Evolutionary conservation across 305 asterid genomes (phyloP).

Genomic region (Fraxinus ornus): DNA sequence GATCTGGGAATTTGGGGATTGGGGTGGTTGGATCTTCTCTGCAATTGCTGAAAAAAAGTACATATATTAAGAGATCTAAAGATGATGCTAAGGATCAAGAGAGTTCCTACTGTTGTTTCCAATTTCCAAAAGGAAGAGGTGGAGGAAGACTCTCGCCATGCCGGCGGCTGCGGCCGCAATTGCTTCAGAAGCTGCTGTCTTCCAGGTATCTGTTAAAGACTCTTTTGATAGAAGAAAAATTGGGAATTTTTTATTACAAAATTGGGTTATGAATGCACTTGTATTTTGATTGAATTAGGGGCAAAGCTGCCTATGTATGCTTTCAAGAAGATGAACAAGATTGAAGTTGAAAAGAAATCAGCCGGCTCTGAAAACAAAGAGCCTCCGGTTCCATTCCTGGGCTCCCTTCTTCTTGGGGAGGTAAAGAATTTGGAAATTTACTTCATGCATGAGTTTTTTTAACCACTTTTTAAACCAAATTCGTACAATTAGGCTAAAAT

Average conservation of each 20-base stretch:
- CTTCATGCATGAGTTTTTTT: not conserved
- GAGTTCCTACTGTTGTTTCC: constrained; percentile 90
- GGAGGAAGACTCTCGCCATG: constrained; percentile 45
- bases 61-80: constrained; percentile 14
- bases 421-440: constrained; percentile 30
- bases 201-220: constrained; percentile 44
- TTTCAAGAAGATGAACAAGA: constrained; percentile 42
- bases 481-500: not conserved
- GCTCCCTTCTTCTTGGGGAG: constrained; percentile 82
- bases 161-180: constrained; percentile 85
- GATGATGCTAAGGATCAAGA: constrained; percentile 76
- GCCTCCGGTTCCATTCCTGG: constrained; percentile 63
- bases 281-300: constrained; percentile 41
- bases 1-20: not conserved
- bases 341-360: constrained; percentile 30
- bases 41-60: not conserved
- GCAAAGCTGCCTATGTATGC: constrained; percentile 79
- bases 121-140: constrained; percentile 78
- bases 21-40: not conserved
- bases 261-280: constrained; percentile 6
- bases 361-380: constrained; percentile 41
- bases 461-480: not conserved
- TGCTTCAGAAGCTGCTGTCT: constrained; percentile 82
- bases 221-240: not conserved
- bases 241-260: not conserved